phyloP scores from a whole-genome alignment of 2,329 filamentous ascomycete species.

The Neurospora crassa region DNA sequence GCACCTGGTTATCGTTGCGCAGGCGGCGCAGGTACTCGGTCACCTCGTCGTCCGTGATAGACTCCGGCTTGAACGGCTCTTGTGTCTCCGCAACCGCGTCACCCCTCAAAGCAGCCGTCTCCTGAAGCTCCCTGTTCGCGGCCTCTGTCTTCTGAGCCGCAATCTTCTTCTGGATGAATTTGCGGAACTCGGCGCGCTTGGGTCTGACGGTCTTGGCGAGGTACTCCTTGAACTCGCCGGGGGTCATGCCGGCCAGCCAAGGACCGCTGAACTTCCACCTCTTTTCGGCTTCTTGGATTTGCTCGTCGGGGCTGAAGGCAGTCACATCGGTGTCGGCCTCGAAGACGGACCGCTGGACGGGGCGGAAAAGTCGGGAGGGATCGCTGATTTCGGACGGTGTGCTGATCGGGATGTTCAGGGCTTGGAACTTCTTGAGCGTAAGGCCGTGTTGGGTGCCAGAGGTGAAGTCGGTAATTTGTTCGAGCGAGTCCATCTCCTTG shows the following conservation, averaged over 20 bases:
- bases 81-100: slow-evolving; percentile 5
- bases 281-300: slow-evolving; percentile 29
- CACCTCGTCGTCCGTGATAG: slow-evolving; percentile 43
- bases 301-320: slow-evolving; percentile 25
- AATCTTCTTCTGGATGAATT: slow-evolving; percentile 39
- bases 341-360: slow-evolving; percentile 42
- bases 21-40: slow-evolving; percentile 42
- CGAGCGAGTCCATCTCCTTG: slow-evolving; percentile 69
- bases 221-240: slow-evolving; percentile 50
- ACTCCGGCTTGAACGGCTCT: slow-evolving; percentile 28
- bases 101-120: slow-evolving; percentile 19
- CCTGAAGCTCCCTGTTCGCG: slow-evolving; percentile 27
- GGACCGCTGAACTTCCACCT: slow-evolving; percentile 60
- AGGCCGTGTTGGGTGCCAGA: slow-evolving; percentile 74
- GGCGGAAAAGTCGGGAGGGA: slow-evolving; percentile 6
- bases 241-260: slow-evolving; percentile 53
- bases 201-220: slow-evolving; percentile 43
- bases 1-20: slow-evolving; percentile 38
- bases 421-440: slow-evolving; percentile 77
- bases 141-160: slow-evolving; percentile 35
- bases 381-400: slow-evolving; percentile 28
- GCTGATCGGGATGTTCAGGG: slow-evolving; percentile 65
- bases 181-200: slow-evolving; percentile 44
- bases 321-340: slow-evolving; percentile 49
- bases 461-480: slow-evolving; percentile 82